Percentiles rank a stretch among this genome's conserved stretches.
phyloP scores from a whole-genome alignment of 331 rosid genomes.

The Dryas integrifolia region DNA sequence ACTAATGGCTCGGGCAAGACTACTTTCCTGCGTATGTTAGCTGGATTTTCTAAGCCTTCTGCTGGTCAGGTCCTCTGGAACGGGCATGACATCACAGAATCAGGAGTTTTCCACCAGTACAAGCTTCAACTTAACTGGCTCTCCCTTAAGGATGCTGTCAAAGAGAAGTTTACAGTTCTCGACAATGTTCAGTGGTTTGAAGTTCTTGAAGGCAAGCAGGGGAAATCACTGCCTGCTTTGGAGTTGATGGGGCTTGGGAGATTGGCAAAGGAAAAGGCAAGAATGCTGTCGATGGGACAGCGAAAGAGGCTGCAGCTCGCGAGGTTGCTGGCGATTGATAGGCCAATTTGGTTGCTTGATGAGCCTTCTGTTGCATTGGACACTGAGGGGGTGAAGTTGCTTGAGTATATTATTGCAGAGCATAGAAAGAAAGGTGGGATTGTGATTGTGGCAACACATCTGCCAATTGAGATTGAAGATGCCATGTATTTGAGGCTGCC shows the following conservation, averaged over 20 bases:
- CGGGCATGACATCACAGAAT: constrained; percentile 61
- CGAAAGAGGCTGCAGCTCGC: constrained; percentile 82
- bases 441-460: constrained; percentile 63
- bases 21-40: constrained; percentile 75
- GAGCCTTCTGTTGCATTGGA: constrained; percentile 91
- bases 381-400: constrained; percentile 72
- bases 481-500: constrained; percentile 64
- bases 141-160: constrained; percentile 64
- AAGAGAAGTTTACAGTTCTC: constrained; percentile 44
- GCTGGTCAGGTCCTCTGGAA: constrained; percentile 85
- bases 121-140: constrained; percentile 87
- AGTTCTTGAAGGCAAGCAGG: constrained; percentile 66
- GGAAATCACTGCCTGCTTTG: constrained; percentile 64
- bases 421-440: constrained; percentile 81
- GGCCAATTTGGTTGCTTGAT: constrained; percentile 85
- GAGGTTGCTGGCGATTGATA: constrained; percentile 70
- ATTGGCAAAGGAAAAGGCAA: constrained; percentile 70
- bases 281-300: constrained; percentile 83
- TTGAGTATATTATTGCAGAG: constrained; percentile 69
- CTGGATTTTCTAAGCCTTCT: constrained; percentile 80
- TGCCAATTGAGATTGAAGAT: constrained; percentile 69
- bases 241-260: constrained; percentile 79
- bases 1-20: constrained; percentile 83
- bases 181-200: constrained; percentile 74
- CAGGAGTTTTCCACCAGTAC: constrained; percentile 71